Conservation (phyloP, 1,284 basidiomycete species). For the Coniophora puteana region DNA sequence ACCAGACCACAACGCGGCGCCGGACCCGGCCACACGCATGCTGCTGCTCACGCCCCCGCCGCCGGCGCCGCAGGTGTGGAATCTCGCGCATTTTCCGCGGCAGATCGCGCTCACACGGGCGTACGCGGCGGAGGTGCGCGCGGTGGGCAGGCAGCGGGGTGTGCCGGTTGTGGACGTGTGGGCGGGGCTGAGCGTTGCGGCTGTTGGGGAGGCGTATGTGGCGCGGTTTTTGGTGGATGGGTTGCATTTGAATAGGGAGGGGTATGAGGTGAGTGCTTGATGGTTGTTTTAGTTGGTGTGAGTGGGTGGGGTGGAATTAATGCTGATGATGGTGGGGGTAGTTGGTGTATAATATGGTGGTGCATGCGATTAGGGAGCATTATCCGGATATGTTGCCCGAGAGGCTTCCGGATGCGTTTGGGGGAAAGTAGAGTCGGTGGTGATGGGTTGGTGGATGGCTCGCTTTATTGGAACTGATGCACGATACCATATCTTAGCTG, state of each 20-base stretch:
- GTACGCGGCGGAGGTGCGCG: constrained; percentile 70
- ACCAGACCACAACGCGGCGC: too few species aligned
- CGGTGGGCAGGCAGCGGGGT: constrained; percentile 49
- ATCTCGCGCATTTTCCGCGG: constrained; percentile 51
- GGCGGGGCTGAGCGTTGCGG: constrained; percentile 61
- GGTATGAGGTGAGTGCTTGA: constrained; percentile 63
- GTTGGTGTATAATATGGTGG: constrained; percentile 65
- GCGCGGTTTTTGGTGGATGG: constrained; percentile 63
- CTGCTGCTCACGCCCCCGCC: constrained; percentile 85
- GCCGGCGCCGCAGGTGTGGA: constrained; percentile 60
- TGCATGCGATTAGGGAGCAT: constrained; percentile 49
- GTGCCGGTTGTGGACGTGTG: constrained; percentile 72
- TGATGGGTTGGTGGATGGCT: too few species aligned
- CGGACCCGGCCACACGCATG: constrained; percentile 72
- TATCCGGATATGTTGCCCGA: constrained; percentile 73
- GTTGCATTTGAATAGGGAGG: constrained; percentile 69
- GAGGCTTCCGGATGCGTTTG: constrained; percentile 51
- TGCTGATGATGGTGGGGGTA: too few species aligned
- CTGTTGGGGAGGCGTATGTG: constrained; percentile 53
- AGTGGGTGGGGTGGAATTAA: constrained; percentile 1
- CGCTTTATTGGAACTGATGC: too few species aligned
- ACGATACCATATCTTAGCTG: too few species aligned
- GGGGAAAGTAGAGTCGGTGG: too few species aligned
- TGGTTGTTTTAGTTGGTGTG: constrained; percentile 2
- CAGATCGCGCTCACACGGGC: constrained; percentile 53